phyloP scores from a whole-genome alignment of 2,329 filamentous ascomycete species.

The Apiospora hydei region DNA sequence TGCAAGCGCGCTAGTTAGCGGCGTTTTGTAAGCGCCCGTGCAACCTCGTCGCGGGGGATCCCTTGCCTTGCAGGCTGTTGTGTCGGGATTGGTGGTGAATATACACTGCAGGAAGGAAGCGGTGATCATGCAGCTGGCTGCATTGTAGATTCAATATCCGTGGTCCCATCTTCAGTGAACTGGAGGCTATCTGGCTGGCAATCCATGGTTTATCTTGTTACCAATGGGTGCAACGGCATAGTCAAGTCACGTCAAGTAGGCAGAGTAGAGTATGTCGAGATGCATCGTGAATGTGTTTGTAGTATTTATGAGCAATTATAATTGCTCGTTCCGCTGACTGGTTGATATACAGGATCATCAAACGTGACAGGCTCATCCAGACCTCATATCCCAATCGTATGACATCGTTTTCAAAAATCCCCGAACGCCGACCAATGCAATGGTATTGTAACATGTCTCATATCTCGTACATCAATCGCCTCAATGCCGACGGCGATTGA shows the following conservation, averaged over 20 bases:
- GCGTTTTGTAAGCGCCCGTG: not conserved
- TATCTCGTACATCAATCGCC: constrained; percentile 9
- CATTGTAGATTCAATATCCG: not conserved
- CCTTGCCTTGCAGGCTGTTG: not conserved
- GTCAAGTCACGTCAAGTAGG: not conserved
- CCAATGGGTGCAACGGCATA: not conserved
- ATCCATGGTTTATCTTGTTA: not conserved
- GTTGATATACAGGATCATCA: not conserved
- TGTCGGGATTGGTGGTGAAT: not conserved
- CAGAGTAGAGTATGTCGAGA: not conserved
- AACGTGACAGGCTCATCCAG: not conserved
- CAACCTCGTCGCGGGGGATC: not conserved
- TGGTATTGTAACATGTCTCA: constrained; percentile 11
- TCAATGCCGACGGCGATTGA: constrained; percentile 70
- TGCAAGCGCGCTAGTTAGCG: not conserved
- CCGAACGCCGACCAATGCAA: constrained; percentile 21
- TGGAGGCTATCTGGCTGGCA: too few species aligned
- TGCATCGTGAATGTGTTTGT: not conserved
- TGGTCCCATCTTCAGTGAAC: not conserved
- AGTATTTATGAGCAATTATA: not conserved
- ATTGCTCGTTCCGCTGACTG: not conserved
- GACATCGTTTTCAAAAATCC: not conserved
- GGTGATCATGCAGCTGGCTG: not conserved
- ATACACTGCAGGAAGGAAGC: not conserved
- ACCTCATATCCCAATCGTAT: not conserved